Base-by-base conservation (phyloP, 1,284 basidiomycete species). In the Rhodotorula sp. region DNA sequence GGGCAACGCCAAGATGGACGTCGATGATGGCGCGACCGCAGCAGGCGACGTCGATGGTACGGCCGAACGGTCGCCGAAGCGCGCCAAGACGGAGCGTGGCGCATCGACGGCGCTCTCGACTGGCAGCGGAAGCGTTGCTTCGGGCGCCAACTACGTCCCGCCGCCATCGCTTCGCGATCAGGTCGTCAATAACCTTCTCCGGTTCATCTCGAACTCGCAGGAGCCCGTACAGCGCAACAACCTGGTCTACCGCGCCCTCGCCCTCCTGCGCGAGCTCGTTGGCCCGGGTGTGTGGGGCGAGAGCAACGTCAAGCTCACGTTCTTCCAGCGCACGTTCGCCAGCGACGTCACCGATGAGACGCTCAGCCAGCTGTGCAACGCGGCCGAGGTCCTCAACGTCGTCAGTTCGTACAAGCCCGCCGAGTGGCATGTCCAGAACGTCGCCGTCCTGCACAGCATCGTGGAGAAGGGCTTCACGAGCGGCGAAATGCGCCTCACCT, bases 251-350 rank as follows among this genome's bases (percentile, higher is more conserved):
- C 88, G 92, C 71, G 92, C 93, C 0, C 84, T 97, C 63, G 83
- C 86, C 9, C 84, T 97, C n/a, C 85, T 99, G 70, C 89, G 91
- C 78, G 85, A 88, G 76, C 89, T 97, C 77, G 86, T 95, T 42
- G 88, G 90, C 3, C 88, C 90, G 1, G 88, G 87, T 63, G 93
- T 93, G 23, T 93, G 97, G 91, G 89, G 87, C n/a, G 93, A 96
- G 79, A 93, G 98, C 21, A 91, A 91, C 16, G 90, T 98, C 73
- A 97, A 97, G 77, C 84, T 98, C 57, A 88, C 89, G 64, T 97
- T 90, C 82, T 97, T 97, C 83, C 87, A 89, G 68, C 86, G 91
- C 58, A 86, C 90, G 2, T 86, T 97, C 61, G 67, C 72, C 77
- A 87, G 85, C 78, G 93, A 97, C 54, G 85, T 94, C 73, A 88